Evolutionary conservation across 805 yeast species (phyloP).

Genomic region (Saccharomycopsis javanensis): DNA sequence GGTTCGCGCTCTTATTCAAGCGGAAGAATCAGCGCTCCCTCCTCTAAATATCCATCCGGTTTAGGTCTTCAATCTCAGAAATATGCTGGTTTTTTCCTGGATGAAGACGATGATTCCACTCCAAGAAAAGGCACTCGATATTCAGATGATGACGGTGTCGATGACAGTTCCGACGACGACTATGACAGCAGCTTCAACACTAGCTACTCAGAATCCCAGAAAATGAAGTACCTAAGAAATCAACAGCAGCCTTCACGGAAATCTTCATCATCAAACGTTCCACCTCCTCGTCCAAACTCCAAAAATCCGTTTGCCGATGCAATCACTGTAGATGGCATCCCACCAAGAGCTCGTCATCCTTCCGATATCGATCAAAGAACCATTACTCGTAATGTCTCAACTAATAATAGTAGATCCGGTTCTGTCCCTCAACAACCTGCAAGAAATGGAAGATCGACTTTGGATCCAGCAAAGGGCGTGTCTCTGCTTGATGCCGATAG

Average conservation of each 20-base stretch:
- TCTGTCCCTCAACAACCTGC: neutral
- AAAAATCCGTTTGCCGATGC: constrained; percentile 19
- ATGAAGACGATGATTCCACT: constrained; percentile 16
- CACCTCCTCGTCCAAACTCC: constrained; percentile 19
- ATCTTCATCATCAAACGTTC: neutral
- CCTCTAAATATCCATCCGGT: constrained; percentile 1
- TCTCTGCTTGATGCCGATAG: neutral
- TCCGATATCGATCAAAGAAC: neutral
- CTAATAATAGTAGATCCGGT: neutral
- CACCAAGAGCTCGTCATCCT: constrained; percentile 2
- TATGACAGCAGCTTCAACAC: constrained; percentile 3
- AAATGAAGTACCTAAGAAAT: neutral
- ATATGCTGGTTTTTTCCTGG: constrained; percentile 17
- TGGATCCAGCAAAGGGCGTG: constrained; percentile 5
- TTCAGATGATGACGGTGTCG: constrained; percentile 16
- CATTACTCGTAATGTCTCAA: neutral
- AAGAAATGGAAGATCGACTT: neutral
- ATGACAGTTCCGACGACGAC: constrained; percentile 4
- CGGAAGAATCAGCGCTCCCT: constrained; percentile 2
- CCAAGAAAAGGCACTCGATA: constrained; percentile 16
- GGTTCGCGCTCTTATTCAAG: neutral
- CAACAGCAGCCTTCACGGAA: neutral
- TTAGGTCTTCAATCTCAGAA: constrained; percentile 4
- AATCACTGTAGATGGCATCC: constrained; percentile 7
- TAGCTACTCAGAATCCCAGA: neutral